Conservation (phyloP, 169 alveolate genomes). For the Cryptosporidium parvum region DNA sequence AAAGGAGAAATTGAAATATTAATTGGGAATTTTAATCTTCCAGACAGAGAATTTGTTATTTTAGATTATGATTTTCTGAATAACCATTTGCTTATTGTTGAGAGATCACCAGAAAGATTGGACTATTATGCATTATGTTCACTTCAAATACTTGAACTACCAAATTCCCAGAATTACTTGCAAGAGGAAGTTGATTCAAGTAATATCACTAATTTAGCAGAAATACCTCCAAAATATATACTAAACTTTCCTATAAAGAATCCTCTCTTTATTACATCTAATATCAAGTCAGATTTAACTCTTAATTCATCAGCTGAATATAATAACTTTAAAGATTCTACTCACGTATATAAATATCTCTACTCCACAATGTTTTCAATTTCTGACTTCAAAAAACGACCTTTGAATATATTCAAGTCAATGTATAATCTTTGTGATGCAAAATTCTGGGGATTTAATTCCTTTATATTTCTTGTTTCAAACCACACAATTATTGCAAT, state of each 20-base stretch:
- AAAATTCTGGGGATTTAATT: slow-evolving; percentile 62
- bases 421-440: slow-evolving; percentile 46
- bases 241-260: slow-evolving; percentile 49
- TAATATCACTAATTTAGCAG: background rate
- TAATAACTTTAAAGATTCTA: background rate
- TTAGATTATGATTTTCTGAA: slow-evolving; percentile 33
- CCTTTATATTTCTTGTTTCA: slow-evolving; percentile 32
- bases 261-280: slow-evolving; percentile 18
- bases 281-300: slow-evolving; percentile 13
- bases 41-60: slow-evolving; percentile 60
- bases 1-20: slow-evolving; percentile 7
- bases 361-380: slow-evolving; percentile 51
- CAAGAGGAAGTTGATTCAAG: background rate
- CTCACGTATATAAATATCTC: slow-evolving; percentile 6
- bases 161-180: background rate
- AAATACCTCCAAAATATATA: slow-evolving; percentile 48
- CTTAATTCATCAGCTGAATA: slow-evolving; percentile 55
- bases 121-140: slow-evolving; percentile 54
- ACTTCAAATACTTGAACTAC: slow-evolving; percentile 30
- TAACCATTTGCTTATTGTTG: slow-evolving; percentile 32
- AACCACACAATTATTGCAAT: slow-evolving; percentile 27
- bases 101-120: slow-evolving; percentile 71
- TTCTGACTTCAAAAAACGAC: slow-evolving; percentile 1
- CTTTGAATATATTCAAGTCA: slow-evolving; percentile 3
- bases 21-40: slow-evolving; percentile 12